These are phyloP conservation scores for Hypocrella siamensis DNA, from an alignment of 2,329 filamentous ascomycete species.

Conservation along the genomic window DNA sequence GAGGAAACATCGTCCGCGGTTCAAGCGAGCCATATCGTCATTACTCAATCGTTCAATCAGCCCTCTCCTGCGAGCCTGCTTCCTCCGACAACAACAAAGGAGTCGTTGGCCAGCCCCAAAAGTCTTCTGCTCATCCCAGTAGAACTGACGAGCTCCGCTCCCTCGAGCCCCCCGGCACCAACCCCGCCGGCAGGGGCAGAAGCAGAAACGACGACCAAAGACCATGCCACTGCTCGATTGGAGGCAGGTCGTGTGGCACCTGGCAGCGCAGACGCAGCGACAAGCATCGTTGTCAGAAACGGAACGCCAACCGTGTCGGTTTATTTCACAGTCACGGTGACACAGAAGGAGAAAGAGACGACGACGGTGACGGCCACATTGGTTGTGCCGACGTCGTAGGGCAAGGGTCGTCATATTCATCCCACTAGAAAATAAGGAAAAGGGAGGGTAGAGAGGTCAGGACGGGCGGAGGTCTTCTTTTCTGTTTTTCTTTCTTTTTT, in stretches of 20 bases:
- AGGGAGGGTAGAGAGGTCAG: no score
- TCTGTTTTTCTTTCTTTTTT: not conserved
- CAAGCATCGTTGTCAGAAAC: conserved; percentile 10
- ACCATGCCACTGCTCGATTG: not conserved
- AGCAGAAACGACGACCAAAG: not conserved
- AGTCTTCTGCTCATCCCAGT: no score
- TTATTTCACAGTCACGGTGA: conserved; percentile 21
- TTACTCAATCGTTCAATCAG: no score
- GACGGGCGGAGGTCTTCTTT: not conserved
- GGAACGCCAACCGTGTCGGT: conserved; percentile 20
- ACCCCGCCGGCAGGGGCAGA: not conserved
- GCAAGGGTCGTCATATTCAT: not conserved
- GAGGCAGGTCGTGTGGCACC: conserved; percentile 2
- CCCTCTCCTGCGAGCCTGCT: no score
- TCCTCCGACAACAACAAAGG: no score
- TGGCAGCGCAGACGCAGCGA: conserved; percentile 5
- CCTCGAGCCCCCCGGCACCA: not conserved
- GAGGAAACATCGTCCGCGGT: no score
- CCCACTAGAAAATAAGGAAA: no score
- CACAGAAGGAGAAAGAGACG: conserved; percentile 13
- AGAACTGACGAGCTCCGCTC: not conserved
- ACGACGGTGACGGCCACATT: conserved; percentile 16
- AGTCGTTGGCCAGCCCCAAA: no score
- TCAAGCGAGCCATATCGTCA: no score
- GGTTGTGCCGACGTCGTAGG: not conserved